Conservation (phyloP, 1,139 yeast species). For the Groenewaldozyma auringiensis region DNA sequence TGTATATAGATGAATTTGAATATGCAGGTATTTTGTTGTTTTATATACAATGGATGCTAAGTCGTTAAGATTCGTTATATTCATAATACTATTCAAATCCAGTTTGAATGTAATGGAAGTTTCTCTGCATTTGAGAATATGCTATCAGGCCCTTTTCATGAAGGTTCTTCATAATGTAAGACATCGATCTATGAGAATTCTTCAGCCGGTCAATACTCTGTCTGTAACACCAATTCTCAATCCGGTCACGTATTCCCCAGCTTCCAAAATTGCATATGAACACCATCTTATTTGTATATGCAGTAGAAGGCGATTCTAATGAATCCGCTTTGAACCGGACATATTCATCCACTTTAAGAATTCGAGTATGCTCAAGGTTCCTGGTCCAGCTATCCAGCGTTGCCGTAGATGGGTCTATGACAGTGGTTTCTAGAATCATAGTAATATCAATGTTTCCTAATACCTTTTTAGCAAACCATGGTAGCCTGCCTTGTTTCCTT, state of each 20-base stretch:
- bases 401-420: constrained; percentile 56
- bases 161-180: constrained; percentile 62
- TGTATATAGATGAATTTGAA: no score
- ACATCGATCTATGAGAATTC: constrained; percentile 66
- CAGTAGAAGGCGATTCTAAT: constrained; percentile 14
- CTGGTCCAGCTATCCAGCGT: constrained; percentile 66
- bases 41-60: no score
- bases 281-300: constrained; percentile 41
- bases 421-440: constrained; percentile 77
- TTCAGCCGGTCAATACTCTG: constrained; percentile 61
- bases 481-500: constrained; percentile 73
- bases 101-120: neutral
- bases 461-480: constrained; percentile 71
- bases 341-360: constrained; percentile 73
- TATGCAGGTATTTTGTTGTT: no score
- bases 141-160: constrained; percentile 33
- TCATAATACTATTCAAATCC: constrained; percentile 2
- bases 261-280: constrained; percentile 60
- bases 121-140: constrained; percentile 6
- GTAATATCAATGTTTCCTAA: constrained; percentile 65
- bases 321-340: constrained; percentile 43
- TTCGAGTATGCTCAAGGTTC: constrained; percentile 76
- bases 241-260: constrained; percentile 59
- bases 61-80: no score
- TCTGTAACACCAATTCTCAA: constrained; percentile 76